Evolutionary conservation across 768 basidiomycete species (phyloP).

Genomic region (Xerocomus spinulosus): DNA sequence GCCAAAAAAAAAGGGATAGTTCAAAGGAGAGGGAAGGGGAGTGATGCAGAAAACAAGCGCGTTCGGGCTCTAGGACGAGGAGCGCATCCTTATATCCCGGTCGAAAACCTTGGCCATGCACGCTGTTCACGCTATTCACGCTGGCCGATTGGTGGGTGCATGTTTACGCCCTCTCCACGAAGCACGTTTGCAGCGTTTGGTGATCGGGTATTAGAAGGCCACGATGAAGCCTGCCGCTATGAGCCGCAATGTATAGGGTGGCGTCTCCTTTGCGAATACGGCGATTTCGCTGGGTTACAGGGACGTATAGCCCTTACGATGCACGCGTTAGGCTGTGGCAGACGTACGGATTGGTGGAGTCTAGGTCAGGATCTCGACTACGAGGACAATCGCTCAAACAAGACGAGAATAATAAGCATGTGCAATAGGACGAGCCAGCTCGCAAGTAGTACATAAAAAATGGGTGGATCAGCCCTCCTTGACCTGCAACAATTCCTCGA

Average conservation of each 20-base stretch:
- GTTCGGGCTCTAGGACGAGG: not conserved
- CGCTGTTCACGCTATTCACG: constrained; percentile 19
- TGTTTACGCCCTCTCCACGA: constrained; percentile 12
- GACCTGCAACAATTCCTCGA: constrained; percentile 29
- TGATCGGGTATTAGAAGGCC: constrained; percentile 26
- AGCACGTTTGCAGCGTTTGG: constrained; percentile 16
- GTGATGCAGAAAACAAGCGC: not conserved
- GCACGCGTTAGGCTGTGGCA: constrained; percentile 2
- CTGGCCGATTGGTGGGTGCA: constrained; percentile 2
- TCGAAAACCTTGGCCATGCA: constrained; percentile 8
- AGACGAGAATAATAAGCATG: constrained; percentile 13
- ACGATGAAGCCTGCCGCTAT: constrained; percentile 25
- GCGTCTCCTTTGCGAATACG: constrained; percentile 11
- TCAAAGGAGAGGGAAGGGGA: too few relatives aligned
- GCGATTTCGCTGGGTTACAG: constrained; percentile 9
- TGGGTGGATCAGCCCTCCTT: constrained; percentile 24
- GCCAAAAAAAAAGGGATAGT: not conserved
- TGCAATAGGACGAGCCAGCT: constrained; percentile 21
- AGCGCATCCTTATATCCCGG: constrained; percentile 15
- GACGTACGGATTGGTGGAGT: constrained; percentile 3
- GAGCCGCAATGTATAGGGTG: constrained; percentile 4
- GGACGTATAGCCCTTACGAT: not conserved
- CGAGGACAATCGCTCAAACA: constrained; percentile 4
- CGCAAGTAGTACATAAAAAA: constrained; percentile 18
- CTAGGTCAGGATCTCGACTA: constrained; percentile 15